Evolutionary conservation across 257 asterid genomes (phyloP).

Genomic region (Nicotiana noctiflora): DNA sequence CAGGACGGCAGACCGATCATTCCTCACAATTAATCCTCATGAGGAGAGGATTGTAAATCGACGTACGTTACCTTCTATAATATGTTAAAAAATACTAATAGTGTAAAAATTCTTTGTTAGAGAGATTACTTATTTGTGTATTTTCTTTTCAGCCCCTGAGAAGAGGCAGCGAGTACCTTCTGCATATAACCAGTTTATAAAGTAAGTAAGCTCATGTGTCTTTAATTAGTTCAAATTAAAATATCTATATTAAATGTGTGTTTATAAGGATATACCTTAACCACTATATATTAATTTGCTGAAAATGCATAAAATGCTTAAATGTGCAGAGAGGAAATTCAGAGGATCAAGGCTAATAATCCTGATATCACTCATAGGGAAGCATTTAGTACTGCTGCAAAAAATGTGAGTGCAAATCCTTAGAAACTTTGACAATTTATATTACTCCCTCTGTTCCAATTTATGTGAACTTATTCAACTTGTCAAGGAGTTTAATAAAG

Average conservation of each 20-base stretch:
- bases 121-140: background rate
- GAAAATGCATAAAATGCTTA: background rate
- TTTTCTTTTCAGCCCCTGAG: slow-evolving; percentile 61
- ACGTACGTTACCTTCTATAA: slow-evolving; percentile 28
- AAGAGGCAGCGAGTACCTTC: slow-evolving; percentile 87
- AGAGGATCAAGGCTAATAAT: slow-evolving; percentile 79
- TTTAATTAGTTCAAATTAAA: background rate
- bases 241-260: no score
- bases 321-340: slow-evolving; percentile 69
- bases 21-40: slow-evolving; percentile 23
- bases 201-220: slow-evolving; percentile 28
- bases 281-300: background rate
- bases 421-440: background rate
- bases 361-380: slow-evolving; percentile 85
- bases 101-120: no score
- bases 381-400: slow-evolving; percentile 94
- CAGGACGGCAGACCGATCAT: slow-evolving; percentile 35
- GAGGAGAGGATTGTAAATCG: slow-evolving; percentile 48
- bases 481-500: no score
- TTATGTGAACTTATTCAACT: no score
- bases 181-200: slow-evolving; percentile 88
- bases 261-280: background rate
- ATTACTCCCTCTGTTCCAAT: background rate
- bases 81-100: no score
- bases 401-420: slow-evolving; percentile 44